Conservation (phyloP, 1,284 basidiomycete genomes). For the Ceratobasidium sp. region DNA sequence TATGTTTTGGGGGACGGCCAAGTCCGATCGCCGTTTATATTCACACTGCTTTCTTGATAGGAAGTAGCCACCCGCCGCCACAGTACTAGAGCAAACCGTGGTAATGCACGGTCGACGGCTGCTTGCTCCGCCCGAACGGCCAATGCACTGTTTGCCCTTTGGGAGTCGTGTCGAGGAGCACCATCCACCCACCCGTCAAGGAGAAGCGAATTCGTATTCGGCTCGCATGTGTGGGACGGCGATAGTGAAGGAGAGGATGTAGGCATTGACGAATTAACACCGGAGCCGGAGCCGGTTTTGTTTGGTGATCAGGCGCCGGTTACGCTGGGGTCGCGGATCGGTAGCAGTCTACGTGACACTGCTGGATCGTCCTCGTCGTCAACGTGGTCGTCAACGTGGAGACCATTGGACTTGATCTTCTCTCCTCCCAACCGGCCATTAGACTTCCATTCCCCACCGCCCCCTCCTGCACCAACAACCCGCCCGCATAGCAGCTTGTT, state of each 20-base stretch:
- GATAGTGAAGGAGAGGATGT: constrained; percentile 37
- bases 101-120: constrained; percentile 14
- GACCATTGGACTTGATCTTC: constrained; percentile 30
- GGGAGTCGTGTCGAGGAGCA: constrained; percentile 33
- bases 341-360: constrained; percentile 39
- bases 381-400: constrained; percentile 14
- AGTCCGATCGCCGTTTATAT: not conserved
- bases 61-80: constrained; percentile 37
- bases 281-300: constrained; percentile 21
- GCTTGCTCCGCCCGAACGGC: constrained; percentile 33
- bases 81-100: constrained; percentile 21
- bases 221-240: constrained; percentile 25
- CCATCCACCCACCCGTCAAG: constrained; percentile 11
- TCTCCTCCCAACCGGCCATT: constrained; percentile 14
- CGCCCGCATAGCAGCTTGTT: constrained; percentile 28
- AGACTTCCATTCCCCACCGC: constrained; percentile 30
- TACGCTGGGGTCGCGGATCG: constrained; percentile 32
- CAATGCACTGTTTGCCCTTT: constrained; percentile 36
- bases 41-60: constrained; percentile 13
- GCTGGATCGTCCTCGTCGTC: constrained; percentile 10
- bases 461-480: constrained; percentile 35
- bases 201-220: constrained; percentile 23
- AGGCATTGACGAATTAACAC: constrained; percentile 26
- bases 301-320: constrained; percentile 19
- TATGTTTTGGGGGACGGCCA: constrained; percentile 2